Conservation (phyloP, 2,329 filamentous ascomycete species). For the Diaporthe citriasiana region DNA sequence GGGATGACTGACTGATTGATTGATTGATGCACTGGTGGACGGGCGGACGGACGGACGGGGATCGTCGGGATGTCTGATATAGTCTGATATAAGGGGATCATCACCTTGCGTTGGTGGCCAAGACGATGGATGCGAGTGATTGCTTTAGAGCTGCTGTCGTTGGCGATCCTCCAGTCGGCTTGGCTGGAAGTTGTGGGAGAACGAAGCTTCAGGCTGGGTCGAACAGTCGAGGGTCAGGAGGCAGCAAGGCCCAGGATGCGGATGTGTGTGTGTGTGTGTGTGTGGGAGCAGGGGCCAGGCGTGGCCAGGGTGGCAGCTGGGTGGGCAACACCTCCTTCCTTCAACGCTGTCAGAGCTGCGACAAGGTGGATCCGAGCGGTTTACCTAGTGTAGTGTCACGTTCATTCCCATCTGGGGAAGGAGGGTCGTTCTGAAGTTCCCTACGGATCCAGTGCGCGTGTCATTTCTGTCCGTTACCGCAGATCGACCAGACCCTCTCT, state of each 20-base stretch:
- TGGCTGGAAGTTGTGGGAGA: background rate
- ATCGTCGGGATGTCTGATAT: background rate
- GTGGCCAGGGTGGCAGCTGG: background rate
- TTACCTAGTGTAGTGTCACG: slow-evolving; percentile 10
- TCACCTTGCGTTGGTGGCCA: background rate
- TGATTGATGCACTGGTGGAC: background rate
- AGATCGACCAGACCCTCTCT: background rate
- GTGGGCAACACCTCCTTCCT: slow-evolving; percentile 20
- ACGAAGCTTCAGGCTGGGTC: background rate
- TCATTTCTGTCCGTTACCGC: background rate
- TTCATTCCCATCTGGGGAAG: slow-evolving; percentile 22
- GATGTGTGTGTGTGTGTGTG: background rate
- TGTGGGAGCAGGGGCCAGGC: background rate
- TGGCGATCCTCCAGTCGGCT: background rate
- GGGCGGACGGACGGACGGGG: background rate
- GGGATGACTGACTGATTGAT: background rate
- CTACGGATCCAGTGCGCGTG: slow-evolving; percentile 4
- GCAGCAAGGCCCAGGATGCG: background rate
- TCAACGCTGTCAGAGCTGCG: slow-evolving; percentile 16
- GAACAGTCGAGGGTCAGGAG: background rate
- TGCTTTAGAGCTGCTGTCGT: background rate
- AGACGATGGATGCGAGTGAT: background rate
- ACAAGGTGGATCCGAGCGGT: background rate
- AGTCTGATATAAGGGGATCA: background rate
- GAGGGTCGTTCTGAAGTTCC: background rate